phyloP scores from a whole-genome alignment of 495 filamentous ascomycete genomes.

The Penicillium cosmopolitanum region DNA sequence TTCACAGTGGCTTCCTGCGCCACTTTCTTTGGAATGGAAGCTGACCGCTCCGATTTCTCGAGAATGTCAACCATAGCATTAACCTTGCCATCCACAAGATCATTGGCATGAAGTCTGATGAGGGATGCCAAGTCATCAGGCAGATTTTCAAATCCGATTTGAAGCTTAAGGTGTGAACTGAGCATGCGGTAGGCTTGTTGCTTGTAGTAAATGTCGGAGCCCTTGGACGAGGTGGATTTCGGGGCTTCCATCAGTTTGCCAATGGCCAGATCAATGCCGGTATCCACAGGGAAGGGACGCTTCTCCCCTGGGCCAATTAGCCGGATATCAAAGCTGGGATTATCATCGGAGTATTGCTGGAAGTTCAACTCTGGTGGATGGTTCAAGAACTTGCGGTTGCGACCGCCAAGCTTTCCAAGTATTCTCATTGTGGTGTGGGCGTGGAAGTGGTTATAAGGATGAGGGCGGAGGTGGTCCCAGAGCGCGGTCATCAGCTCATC shows the following conservation, averaged over 20 bases:
- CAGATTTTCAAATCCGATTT: slow-evolving; percentile 83
- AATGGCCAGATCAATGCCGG: slow-evolving; percentile 87
- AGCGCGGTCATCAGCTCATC: slow-evolving; percentile 97
- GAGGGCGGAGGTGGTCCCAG: slow-evolving; percentile 90
- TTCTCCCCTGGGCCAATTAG: slow-evolving; percentile 87
- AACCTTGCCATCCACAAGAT: slow-evolving; percentile 71
- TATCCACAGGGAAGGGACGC: slow-evolving; percentile 79
- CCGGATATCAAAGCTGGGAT: slow-evolving; percentile 81
- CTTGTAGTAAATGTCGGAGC: slow-evolving; percentile 86
- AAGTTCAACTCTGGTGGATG: slow-evolving; percentile 80
- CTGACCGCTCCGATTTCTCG: slow-evolving; percentile 72
- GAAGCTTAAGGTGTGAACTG: slow-evolving; percentile 82
- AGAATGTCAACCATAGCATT: slow-evolving; percentile 62
- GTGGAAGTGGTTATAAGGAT: slow-evolving; percentile 94
- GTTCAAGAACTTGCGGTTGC: slow-evolving; percentile 93
- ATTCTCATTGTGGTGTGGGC: slow-evolving; percentile 99
- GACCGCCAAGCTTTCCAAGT: slow-evolving; percentile 91
- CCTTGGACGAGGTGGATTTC: slow-evolving; percentile 64
- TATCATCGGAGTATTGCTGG: slow-evolving; percentile 83
- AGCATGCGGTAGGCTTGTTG: slow-evolving; percentile 87
- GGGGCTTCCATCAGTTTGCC: slow-evolving; percentile 80
- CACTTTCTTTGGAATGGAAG: slow-evolving; percentile 83
- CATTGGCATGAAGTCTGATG: slow-evolving; percentile 85
- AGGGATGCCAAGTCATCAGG: slow-evolving; percentile 86
- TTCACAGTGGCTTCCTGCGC: slow-evolving; percentile 79